Base-by-base conservation (phyloP, 2,329 filamentous ascomycete species). In the Neocucurbitaria cava region DNA sequence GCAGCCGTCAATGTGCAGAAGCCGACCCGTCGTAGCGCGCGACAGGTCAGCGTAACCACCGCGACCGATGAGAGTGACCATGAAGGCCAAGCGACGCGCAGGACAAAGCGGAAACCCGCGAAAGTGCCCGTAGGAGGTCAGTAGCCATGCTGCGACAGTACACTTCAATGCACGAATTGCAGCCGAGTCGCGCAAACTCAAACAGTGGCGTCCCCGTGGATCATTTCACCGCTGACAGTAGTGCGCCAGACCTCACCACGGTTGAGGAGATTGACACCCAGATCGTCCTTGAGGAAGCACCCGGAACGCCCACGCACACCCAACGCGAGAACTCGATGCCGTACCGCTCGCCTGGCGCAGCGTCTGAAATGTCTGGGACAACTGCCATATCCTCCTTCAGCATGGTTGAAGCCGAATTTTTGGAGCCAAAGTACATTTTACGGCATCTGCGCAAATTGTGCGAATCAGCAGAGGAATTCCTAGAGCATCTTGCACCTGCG, bases 301-400 rank as follows among this genome's bases (percentile, higher is more conserved):
- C 68, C 20, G 54, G 56, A 26, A 74, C 69, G 5, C 70, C 71
- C n/a, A 38, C 54, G 17, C 59, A 38, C 30, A 30, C 58, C 3
- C 48, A 49, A 21, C 49, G 52, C 42, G 55, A 59, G 31, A 31
- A 49, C 13, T 35, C 54, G 8, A 26, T 54, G 17, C 42, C 51
- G 15, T 64, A 64, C 40, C 68, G 64, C 45, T 77, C 74, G 24
- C 74, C 74, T n/a, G 74, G 72, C 21, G 71, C 66, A 23, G 61
- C 63, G 15, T 81, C 79, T 5, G 75, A 71, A 36, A 76, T 80
- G 63, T 81, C 80, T 3, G 78, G 78, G 13, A 81, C 77, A 2
- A 81, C 80, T 2, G 77, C 77, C 4, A 78, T 78, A 39, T 79
- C 79, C 0, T 78, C 79, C 2, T 78, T 79, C 50, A 80, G 79